phyloP scores from a whole-genome alignment of 2,329 filamentous ascomycete genomes.

The Alternaria brassicae region DNA sequence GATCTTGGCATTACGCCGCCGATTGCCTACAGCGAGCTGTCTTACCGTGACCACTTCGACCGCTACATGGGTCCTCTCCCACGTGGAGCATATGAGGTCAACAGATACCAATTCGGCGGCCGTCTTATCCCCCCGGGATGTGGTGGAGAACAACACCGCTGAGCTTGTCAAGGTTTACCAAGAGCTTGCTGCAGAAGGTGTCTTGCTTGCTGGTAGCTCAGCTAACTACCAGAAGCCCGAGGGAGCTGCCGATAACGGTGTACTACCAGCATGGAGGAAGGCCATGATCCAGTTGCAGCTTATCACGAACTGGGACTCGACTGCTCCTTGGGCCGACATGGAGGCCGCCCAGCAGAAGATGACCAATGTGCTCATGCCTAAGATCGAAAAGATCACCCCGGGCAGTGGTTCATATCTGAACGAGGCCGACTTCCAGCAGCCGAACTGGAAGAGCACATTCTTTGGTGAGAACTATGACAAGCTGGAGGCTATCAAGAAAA shows the following conservation, averaged over 20 bases:
- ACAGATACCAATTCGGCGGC: slow-evolving; percentile 31
- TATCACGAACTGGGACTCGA: slow-evolving; percentile 31
- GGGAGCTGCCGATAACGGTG: slow-evolving; percentile 25
- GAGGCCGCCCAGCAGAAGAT: slow-evolving; percentile 18
- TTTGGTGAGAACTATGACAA: slow-evolving; percentile 31
- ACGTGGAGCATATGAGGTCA: slow-evolving; percentile 25
- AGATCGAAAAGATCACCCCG: slow-evolving; percentile 28
- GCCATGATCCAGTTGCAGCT: slow-evolving; percentile 28
- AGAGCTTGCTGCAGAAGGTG: slow-evolving; percentile 21
- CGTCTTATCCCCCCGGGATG: slow-evolving; percentile 28
- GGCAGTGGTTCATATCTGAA: slow-evolving; percentile 41
- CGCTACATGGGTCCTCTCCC: slow-evolving; percentile 39
- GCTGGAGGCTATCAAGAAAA: slow-evolving; percentile 30
- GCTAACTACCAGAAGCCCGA: slow-evolving; percentile 25
- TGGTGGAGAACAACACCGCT: slow-evolving; percentile 25
- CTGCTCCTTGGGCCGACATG: slow-evolving; percentile 19
- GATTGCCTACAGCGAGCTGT: slow-evolving; percentile 29
- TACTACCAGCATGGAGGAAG: slow-evolving; percentile 35
- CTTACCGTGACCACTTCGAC: slow-evolving; percentile 35
- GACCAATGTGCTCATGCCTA: slow-evolving; percentile 35
- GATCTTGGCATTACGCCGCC: slow-evolving; percentile 26
- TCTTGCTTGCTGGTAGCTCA: slow-evolving; percentile 26
- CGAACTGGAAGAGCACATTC: slow-evolving; percentile 34
- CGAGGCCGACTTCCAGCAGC: slow-evolving; percentile 37
- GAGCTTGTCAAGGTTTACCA: slow-evolving; percentile 22